phyloP scores from a whole-genome alignment of 1,284 basidiomycete species.

The Ustilago vetiveriae region DNA sequence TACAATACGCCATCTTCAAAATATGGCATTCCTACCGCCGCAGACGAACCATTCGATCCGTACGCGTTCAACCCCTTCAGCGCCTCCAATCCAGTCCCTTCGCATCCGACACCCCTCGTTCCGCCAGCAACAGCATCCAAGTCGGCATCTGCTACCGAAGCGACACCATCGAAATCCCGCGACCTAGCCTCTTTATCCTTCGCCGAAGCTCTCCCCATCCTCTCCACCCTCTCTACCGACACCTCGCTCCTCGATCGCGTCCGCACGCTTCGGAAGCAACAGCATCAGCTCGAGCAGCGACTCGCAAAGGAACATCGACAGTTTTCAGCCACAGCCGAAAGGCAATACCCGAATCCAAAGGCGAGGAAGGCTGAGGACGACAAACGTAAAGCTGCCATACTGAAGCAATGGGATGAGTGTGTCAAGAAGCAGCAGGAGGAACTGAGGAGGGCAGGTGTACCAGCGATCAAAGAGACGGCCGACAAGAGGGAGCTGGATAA shows the following conservation, averaged over 20 bases:
- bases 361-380: slow-evolving; percentile 16
- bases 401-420: slow-evolving; percentile 27
- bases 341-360: slow-evolving; percentile 27
- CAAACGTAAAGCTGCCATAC: slow-evolving; percentile 2
- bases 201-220: slow-evolving; percentile 30
- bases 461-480: slow-evolving; percentile 5
- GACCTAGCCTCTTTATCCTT: slow-evolving; percentile 27
- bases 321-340: slow-evolving; percentile 17
- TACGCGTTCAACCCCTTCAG: slow-evolving; percentile 36
- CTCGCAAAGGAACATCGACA: slow-evolving; percentile 19
- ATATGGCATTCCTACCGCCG: slow-evolving; percentile 2
- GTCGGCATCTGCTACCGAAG: neutral
- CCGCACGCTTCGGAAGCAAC: slow-evolving; percentile 3
- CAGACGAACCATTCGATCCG: slow-evolving; percentile 25
- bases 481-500: slow-evolving; percentile 16
- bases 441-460: slow-evolving; percentile 13
- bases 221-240: slow-evolving; percentile 23
- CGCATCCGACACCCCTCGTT: slow-evolving; percentile 1
- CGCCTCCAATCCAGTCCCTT: slow-evolving; percentile 7
- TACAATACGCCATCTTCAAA: slow-evolving; percentile 19
- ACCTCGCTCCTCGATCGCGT: slow-evolving; percentile 18
- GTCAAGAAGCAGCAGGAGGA: slow-evolving; percentile 21
- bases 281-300: slow-evolving; percentile 27
- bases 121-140: slow-evolving; percentile 5
- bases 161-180: neutral